Conservation (phyloP, 805 yeast species). For the Yamadazyma scolyti region DNA sequence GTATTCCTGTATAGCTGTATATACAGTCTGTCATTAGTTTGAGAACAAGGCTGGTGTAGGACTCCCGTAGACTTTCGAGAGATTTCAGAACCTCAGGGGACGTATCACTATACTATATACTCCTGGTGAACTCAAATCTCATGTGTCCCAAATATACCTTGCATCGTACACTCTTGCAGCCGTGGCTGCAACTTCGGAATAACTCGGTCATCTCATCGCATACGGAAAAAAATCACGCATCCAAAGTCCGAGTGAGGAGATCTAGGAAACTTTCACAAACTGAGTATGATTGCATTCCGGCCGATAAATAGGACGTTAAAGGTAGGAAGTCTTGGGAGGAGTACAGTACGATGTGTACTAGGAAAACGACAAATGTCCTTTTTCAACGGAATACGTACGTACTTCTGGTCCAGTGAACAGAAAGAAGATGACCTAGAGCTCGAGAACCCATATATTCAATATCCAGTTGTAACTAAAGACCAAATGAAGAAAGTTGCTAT, state of each 20-base stretch:
- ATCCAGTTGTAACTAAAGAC: conserved; percentile 37
- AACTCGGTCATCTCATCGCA: conserved; percentile 4
- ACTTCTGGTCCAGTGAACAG: conserved; percentile 17
- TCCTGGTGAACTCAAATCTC: too few species aligned
- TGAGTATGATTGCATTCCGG: too few species aligned
- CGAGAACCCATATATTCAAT: conserved; percentile 34
- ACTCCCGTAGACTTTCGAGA: too few species aligned
- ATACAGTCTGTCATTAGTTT: too few species aligned
- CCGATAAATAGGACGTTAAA: too few species aligned
- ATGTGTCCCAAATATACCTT: too few species aligned
- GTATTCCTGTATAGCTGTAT: too few species aligned
- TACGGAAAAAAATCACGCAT: neutral
- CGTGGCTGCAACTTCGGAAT: conserved; percentile 4
- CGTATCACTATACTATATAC: too few species aligned
- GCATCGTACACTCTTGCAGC: too few species aligned
- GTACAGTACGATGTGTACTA: neutral
- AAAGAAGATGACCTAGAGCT: conserved; percentile 19
- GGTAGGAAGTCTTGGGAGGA: neutral
- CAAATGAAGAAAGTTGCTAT: conserved; percentile 33
- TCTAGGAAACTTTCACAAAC: too few species aligned
- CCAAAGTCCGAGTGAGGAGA: conserved; percentile 3
- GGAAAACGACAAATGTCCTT: conserved; percentile 6
- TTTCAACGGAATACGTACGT: conserved; percentile 19
- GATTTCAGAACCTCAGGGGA: too few species aligned
- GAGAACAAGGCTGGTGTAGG: too few species aligned